Conservation (phyloP, 345 rosid species). For the Noccaea caerulescens region DNA sequence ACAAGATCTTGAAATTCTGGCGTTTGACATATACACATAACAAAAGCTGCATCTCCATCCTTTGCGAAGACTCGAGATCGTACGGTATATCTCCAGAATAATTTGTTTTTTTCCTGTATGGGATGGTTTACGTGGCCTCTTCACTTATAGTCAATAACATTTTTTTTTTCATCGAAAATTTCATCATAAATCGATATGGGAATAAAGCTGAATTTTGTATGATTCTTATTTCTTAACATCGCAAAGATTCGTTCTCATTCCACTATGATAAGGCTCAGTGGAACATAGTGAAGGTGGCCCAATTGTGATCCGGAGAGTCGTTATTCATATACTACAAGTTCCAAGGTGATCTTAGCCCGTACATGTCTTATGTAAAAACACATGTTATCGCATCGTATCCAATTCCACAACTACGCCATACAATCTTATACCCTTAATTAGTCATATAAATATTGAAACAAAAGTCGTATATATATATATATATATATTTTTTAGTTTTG, state of each 20-base stretch:
- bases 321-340: constrained; percentile 10
- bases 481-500: not conserved
- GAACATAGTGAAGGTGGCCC: constrained; percentile 21
- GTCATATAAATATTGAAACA: not conserved
- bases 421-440: not conserved
- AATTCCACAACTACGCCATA: constrained; percentile 16
- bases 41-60: constrained; percentile 15
- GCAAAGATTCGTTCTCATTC: constrained; percentile 26
- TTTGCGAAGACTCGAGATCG: constrained; percentile 38
- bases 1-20: too few relatives aligned
- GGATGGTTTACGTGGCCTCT: constrained; percentile 24
- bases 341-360: not conserved
- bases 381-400: constrained; percentile 14
- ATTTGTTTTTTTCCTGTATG: not conserved
- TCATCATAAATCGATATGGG: constrained; percentile 12
- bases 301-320: constrained; percentile 32
- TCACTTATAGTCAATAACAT: constrained; percentile 3
- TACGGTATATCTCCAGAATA: constrained; percentile 26
- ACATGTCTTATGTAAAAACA: constrained; percentile 19
- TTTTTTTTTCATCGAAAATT: constrained; percentile 14
- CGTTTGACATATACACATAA: constrained; percentile 10
- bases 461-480: not conserved
- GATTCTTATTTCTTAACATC: constrained; percentile 39
- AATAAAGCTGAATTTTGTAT: constrained; percentile 24
- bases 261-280: constrained; percentile 32